Conservation (phyloP, 805 yeast genomes). For the Candida incommunis region DNA sequence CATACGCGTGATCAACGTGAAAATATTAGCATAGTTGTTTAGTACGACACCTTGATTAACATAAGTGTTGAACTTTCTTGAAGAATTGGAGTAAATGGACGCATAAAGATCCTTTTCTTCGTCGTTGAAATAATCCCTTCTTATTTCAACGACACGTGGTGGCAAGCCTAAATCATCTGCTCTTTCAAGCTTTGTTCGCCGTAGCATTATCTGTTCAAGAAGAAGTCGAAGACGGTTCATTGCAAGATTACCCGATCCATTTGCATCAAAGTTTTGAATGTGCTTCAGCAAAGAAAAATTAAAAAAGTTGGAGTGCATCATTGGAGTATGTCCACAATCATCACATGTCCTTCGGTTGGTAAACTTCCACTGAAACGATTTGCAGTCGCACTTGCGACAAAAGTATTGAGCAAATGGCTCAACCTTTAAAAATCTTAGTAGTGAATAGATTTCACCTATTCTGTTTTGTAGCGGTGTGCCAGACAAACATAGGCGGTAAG, state of each 20-base stretch:
- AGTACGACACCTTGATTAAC: conserved; percentile 94
- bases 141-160: conserved; percentile 82
- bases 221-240: conserved; percentile 65
- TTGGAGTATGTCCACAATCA: conserved; percentile 77
- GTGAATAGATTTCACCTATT: conserved; percentile 90
- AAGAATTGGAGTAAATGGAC: conserved; percentile 74
- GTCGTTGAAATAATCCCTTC: conserved; percentile 79
- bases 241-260: conserved; percentile 66
- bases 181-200: conserved; percentile 90
- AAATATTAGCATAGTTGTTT: conserved; percentile 93
- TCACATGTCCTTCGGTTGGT: conserved; percentile 76
- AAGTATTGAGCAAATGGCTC: conserved; percentile 81
- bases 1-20: conserved; percentile 92
- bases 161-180: conserved; percentile 97
- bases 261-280: conserved; percentile 73
- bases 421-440: conserved; percentile 70
- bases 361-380: conserved; percentile 72
- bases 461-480: conserved; percentile 97
- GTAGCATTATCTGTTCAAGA: conserved; percentile 68
- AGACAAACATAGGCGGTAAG: conserved; percentile 79
- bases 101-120: conserved; percentile 90
- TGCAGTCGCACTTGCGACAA: conserved; percentile 87
- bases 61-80: conserved; percentile 77
- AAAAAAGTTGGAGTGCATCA: conserved; percentile 91
- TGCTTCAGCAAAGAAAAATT: conserved; percentile 93